Percentiles rank a stretch among this genome's conserved stretches.
Conservation (phyloP, 2,329 filamentous ascomycete species). For the Grosmannia serpens region DNA sequence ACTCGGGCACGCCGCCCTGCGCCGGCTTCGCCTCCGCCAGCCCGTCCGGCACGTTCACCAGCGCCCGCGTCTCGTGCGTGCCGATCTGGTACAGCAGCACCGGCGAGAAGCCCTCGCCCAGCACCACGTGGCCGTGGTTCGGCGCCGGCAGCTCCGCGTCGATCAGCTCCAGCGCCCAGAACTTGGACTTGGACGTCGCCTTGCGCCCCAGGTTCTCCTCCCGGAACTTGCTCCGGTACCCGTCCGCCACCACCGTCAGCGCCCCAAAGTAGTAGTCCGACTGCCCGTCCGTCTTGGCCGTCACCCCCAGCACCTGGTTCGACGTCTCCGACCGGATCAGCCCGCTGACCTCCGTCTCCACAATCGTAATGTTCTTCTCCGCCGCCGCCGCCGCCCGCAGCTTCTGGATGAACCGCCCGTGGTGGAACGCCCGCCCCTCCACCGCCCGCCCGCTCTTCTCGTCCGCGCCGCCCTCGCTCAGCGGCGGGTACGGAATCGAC, state of each 20-base stretch:
- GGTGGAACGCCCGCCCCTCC: slow-evolving; percentile 78
- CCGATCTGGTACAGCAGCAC: slow-evolving; percentile 96
- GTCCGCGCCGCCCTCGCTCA: slow-evolving; percentile 9
- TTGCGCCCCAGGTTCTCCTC: slow-evolving; percentile 59
- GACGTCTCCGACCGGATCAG: slow-evolving; percentile 56
- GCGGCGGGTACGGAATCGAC: slow-evolving; percentile 63
- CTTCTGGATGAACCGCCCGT: slow-evolving; percentile 82
- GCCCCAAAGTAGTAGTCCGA: slow-evolving; percentile 76
- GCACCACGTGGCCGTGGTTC: slow-evolving; percentile 76
- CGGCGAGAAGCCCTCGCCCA: slow-evolving; percentile 57
- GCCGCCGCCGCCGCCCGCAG: slow-evolving; percentile 62
- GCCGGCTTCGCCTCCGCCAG: slow-evolving; percentile 60
- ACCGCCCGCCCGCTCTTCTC: neutral
- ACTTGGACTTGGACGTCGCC: slow-evolving; percentile 70
- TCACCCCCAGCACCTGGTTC: slow-evolving; percentile 70
- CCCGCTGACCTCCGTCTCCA: slow-evolving; percentile 77
- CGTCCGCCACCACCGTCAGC: slow-evolving; percentile 82
- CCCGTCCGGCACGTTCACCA: slow-evolving; percentile 77
- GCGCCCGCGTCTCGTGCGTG: slow-evolving; percentile 78
- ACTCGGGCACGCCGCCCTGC: slow-evolving; percentile 72
- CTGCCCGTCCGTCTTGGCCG: slow-evolving; percentile 54
- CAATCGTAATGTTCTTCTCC: slow-evolving; percentile 74
- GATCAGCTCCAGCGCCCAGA: slow-evolving; percentile 87
- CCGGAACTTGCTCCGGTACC: slow-evolving; percentile 85
- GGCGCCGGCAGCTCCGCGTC: slow-evolving; percentile 69